Conservation (phyloP, 2,329 filamentous ascomycete species). For the Talaromyces islandicus region DNA sequence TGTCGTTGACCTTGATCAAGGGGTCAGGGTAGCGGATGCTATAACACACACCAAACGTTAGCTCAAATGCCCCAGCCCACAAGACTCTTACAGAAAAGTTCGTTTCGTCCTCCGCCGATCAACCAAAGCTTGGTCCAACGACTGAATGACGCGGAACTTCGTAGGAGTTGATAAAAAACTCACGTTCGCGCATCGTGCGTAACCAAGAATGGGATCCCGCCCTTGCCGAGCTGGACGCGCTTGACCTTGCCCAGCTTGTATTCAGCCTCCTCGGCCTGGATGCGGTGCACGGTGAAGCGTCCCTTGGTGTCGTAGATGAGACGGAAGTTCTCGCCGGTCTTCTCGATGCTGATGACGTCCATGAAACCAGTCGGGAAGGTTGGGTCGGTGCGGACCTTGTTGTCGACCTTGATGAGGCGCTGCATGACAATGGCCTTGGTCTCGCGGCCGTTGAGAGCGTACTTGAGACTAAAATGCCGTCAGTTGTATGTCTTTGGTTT, state of each 20-base stretch:
- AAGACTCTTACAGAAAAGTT: slow-evolving; percentile 22
- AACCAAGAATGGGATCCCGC: slow-evolving; percentile 99
- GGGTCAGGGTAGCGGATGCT: slow-evolving; percentile 99
- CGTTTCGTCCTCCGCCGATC: slow-evolving; percentile 40
- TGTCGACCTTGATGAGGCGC: slow-evolving; percentile 98
- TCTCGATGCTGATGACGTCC: slow-evolving; percentile 99
- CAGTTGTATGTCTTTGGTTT: slow-evolving; percentile 12
- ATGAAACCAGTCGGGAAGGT: slow-evolving; percentile 99
- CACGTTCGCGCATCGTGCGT: slow-evolving; percentile 99
- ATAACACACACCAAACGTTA: slow-evolving; percentile 25
- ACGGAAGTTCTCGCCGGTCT: slow-evolving; percentile 99
- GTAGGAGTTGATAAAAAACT: slow-evolving; percentile 56
- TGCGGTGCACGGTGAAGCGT: slow-evolving; percentile 99
- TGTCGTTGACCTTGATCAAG: slow-evolving; percentile 99
- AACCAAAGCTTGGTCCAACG: slow-evolving; percentile 99
- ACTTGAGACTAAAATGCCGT: slow-evolving; percentile 72
- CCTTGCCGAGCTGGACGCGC: slow-evolving; percentile 97
- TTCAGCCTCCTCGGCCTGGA: slow-evolving; percentile 96
- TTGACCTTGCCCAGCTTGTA: slow-evolving; percentile 99
- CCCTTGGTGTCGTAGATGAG: slow-evolving; percentile 99
- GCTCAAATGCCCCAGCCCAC: slow-evolving; percentile 22
- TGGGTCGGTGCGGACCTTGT: slow-evolving; percentile 97
- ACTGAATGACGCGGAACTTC: slow-evolving; percentile 91
- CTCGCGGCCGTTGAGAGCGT: slow-evolving; percentile 98
- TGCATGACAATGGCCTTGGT: slow-evolving; percentile 98